Evolutionary conservation across 2,329 filamentous ascomycete genomes (phyloP), one percentile per base, ranked within the genome.

Genomic region (Xylariomycetidae sp.): DNA sequence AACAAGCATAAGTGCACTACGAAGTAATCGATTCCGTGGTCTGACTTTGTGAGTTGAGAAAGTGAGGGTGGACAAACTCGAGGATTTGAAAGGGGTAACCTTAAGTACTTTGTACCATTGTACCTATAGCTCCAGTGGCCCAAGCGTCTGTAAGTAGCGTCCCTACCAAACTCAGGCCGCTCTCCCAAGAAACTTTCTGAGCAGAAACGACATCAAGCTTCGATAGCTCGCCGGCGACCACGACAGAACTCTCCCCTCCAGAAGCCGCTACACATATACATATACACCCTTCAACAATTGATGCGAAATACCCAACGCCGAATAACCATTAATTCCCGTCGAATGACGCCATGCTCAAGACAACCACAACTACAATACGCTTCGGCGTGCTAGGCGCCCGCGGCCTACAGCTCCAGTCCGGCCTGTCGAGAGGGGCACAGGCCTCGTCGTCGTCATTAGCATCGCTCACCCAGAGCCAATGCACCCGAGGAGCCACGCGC

Each of bases 351-450:
- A 56, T 56, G 53, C 40, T 56, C 41, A 45, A 46, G 40, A 41
- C 50, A 16, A 48, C 50, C 35, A 41, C 50, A 40, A 42, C 49
- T 28, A 45, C 50, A 26, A 42, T 49, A 34, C 55, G 54, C 39
- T 36, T 54, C 30, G 49, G 50, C 43, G 39, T 41, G 16, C 38
- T 57, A 11, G 45, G 45, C 42, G 42, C 46, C 30, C 51, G 53
- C 15, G 40, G 47, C 30, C 45, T 57, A 13, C 51, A 56, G 28
- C 45, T 57, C 23, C 53, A 48, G 36, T 39, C 44, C 14, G 41
- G 47, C 19, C 41, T 52, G 31, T 25, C 42, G 25, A 46, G 48
- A 42, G 51, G 51, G 29, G 42, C 50, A 34, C 40, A 25, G 33
- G 49, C 44, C 42, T 45, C 40, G 11, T 51, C 44, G 37, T 45